A percentile compares a stretch with the other conserved stretches of the same genome.
Evolutionary conservation across 805 yeast genomes (phyloP).

Genomic region (Starmerella tilneyi): DNA sequence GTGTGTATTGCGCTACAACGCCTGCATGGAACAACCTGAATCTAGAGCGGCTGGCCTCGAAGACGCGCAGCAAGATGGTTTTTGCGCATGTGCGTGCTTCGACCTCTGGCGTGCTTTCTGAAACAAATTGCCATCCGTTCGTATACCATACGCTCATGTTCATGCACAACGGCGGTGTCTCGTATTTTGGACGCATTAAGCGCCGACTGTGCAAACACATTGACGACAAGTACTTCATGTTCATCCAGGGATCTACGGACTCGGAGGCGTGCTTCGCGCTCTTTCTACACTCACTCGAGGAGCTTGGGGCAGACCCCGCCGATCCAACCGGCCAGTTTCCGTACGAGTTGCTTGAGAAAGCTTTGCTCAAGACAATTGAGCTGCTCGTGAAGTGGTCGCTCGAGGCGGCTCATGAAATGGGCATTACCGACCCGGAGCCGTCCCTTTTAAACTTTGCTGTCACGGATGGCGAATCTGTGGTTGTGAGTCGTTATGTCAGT

Average conservation of each 20-base stretch:
- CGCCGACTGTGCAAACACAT: slow-evolving; percentile 60
- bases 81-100: slow-evolving; percentile 96
- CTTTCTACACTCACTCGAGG: slow-evolving; percentile 62
- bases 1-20: slow-evolving; percentile 88
- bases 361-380: slow-evolving; percentile 63
- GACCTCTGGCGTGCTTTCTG: slow-evolving; percentile 86
- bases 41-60: slow-evolving; percentile 71
- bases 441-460: slow-evolving; percentile 87
- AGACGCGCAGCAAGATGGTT: slow-evolving; percentile 72
- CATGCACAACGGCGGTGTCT: slow-evolving; percentile 87
- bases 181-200: slow-evolving; percentile 64
- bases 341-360: slow-evolving; percentile 46
- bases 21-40: slow-evolving; percentile 93
- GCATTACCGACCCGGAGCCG: slow-evolving; percentile 45
- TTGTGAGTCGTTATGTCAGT: slow-evolving; percentile 79
- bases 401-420: slow-evolving; percentile 38
- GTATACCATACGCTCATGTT: slow-evolving; percentile 78
- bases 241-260: slow-evolving; percentile 88
- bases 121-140: slow-evolving; percentile 96
- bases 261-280: slow-evolving; percentile 92
- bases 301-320: slow-evolving; percentile 65
- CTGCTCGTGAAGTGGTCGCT: slow-evolving; percentile 70
- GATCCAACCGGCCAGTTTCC: slow-evolving; percentile 43
- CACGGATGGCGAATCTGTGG: slow-evolving; percentile 81
- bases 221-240: slow-evolving; percentile 66